Conservation (phyloP, 2,329 filamentous ascomycete species). For the Grosmannia huntii region DNA sequence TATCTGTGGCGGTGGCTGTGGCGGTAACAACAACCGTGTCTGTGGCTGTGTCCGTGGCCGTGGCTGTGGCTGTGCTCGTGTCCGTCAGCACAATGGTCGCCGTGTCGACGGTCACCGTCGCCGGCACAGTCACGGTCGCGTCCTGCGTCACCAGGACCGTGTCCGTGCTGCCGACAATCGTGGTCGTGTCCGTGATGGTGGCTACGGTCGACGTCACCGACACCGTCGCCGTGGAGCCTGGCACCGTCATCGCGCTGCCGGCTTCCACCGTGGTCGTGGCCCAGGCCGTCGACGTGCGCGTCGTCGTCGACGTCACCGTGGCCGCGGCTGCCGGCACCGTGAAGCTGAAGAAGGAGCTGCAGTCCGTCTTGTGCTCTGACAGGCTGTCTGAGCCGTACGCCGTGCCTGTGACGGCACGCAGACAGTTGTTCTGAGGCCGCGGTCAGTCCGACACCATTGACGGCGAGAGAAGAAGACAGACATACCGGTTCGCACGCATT, state of each 20-base stretch:
- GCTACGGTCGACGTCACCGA: background rate
- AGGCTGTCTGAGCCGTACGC: background rate
- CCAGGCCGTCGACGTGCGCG: background rate
- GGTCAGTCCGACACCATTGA: background rate
- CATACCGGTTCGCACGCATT: conserved; percentile 1
- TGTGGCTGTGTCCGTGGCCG: background rate
- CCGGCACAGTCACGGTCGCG: background rate
- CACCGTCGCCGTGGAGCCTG: background rate
- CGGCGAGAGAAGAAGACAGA: background rate
- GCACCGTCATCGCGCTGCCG: background rate
- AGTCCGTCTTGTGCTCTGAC: conserved; percentile 4
- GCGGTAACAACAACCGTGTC: background rate
- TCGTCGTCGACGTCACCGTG: conserved; percentile 1
- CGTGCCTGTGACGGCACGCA: conserved; percentile 9
- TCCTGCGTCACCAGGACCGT: background rate
- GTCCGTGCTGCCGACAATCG: background rate
- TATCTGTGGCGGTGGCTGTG: background rate
- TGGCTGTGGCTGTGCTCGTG: background rate
- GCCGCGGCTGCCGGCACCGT: conserved; percentile 2
- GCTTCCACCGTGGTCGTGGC: background rate
- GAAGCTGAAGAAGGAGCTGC: conserved; percentile 5
- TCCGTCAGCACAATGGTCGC: background rate
- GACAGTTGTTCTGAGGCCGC: conserved; percentile 8
- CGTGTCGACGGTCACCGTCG: background rate
- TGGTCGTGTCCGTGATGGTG: background rate